phyloP scores from a whole-genome alignment of 768 basidiomycete species.

The Leucocoprinus birnbaumii region DNA sequence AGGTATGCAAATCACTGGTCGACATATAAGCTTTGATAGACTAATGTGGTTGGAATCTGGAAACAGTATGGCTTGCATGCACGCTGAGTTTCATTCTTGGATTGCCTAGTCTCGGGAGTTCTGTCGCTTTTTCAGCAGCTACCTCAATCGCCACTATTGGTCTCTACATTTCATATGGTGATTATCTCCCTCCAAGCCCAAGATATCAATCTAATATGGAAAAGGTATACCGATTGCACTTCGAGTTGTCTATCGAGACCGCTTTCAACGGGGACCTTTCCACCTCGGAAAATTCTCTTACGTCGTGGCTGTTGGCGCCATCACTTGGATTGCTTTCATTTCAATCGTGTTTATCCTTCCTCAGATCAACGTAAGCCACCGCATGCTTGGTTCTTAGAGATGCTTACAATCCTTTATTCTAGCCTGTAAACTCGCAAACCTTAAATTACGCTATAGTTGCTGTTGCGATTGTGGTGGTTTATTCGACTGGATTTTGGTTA shows the following conservation, averaged over 20 bases:
- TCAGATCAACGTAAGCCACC: conserved; percentile 48
- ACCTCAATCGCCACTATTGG: conserved; percentile 73
- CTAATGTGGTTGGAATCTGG: background rate
- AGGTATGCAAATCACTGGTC: too few species aligned
- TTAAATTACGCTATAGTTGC: conserved; percentile 77
- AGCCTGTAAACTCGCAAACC: conserved; percentile 69
- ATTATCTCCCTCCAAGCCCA: background rate
- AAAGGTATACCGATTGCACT: conserved; percentile 67
- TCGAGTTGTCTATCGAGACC: conserved; percentile 55
- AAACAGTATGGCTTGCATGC: conserved; percentile 73
- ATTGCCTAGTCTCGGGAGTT: conserved; percentile 68
- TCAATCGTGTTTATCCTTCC: conserved; percentile 74
- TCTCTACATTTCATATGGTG: conserved; percentile 73
- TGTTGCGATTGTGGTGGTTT: conserved; percentile 66
- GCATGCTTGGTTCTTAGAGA: background rate
- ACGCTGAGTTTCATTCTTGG: conserved; percentile 73
- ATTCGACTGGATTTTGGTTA: conserved; percentile 68
- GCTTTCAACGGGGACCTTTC: conserved; percentile 69
- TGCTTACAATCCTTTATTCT: background rate
- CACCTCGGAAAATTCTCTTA: conserved; percentile 65
- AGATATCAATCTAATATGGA: background rate
- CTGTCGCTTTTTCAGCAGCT: conserved; percentile 64
- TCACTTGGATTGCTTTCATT: conserved; percentile 72
- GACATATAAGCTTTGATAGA: conserved; percentile 42
- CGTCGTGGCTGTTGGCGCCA: conserved; percentile 52